Evolutionary conservation across 352 stramenopile species (phyloP).

Genomic region (Globisporangium ultimum): DNA sequence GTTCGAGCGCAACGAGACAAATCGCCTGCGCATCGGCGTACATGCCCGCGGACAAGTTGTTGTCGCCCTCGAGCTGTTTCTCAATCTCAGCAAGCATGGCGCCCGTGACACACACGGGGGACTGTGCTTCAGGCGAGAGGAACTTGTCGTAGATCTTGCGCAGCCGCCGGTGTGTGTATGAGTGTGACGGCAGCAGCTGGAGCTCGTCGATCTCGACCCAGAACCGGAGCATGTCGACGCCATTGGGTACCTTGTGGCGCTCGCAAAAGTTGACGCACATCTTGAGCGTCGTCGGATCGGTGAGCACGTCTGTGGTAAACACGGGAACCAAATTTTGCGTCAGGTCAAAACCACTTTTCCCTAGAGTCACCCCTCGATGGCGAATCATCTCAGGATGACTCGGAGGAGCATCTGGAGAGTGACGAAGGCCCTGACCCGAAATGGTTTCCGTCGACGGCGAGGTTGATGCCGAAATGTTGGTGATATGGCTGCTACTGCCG

Average conservation of each 20-base stretch:
- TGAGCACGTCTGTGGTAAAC: conserved; percentile 80
- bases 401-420: neutral
- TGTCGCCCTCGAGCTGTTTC: conserved; percentile 50
- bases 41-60: conserved; percentile 60
- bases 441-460: conserved; percentile 1
- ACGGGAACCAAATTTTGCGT: conserved; percentile 71
- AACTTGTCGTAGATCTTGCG: conserved; percentile 89
- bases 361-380: conserved; percentile 12
- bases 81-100: conserved; percentile 74
- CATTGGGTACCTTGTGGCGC: conserved; percentile 48
- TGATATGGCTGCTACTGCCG: neutral
- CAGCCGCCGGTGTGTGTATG: conserved; percentile 75
- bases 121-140: conserved; percentile 59
- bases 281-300: conserved; percentile 67
- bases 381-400: conserved; percentile 11
- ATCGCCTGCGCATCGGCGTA: conserved; percentile 65
- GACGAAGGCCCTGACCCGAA: conserved; percentile 5
- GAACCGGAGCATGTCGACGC: conserved; percentile 66
- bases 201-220: conserved; percentile 83
- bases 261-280: conserved; percentile 66
- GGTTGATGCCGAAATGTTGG: neutral
- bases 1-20: conserved; percentile 62
- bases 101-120: conserved; percentile 68
- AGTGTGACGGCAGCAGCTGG: conserved; percentile 66
- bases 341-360: conserved; percentile 42